Conservation (phyloP, 495 filamentous ascomycete genomes). For the Neurospora sp. region DNA sequence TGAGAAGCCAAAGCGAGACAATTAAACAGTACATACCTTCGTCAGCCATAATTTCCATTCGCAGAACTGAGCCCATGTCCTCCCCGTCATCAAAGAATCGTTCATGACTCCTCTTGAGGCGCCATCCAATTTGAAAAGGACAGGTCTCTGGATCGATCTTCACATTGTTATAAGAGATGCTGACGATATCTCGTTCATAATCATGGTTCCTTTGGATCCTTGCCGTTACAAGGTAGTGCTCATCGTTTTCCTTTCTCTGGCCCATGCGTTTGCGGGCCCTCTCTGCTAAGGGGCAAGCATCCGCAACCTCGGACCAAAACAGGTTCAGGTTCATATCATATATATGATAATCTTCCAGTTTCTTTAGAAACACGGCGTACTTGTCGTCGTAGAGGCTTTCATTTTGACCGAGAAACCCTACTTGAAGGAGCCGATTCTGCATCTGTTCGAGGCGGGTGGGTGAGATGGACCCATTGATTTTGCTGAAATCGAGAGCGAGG, state of each 20-base stretch:
- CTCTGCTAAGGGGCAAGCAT: background rate
- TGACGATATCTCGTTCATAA: background rate
- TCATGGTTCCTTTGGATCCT: background rate
- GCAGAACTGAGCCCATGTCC: background rate
- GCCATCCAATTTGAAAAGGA: no score
- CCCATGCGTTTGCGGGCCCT: background rate
- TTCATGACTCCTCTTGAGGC: no score
- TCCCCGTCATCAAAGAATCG: no score
- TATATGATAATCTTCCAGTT: background rate
- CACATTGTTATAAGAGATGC: background rate
- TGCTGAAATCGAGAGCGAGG: background rate
- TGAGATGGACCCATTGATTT: background rate
- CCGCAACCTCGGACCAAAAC: background rate
- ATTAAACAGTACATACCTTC: background rate
- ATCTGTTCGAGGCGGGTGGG: background rate
- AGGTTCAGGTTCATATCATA: background rate
- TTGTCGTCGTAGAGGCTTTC: background rate
- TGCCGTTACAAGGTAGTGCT: background rate
- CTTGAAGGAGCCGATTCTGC: background rate
- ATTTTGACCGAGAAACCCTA: background rate
- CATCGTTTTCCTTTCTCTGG: background rate
- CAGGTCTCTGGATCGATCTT: background rate
- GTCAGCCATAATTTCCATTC: background rate
- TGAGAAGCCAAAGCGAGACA: background rate
- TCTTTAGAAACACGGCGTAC: fast-evolving